Base-by-base conservation (phyloP, 352 stramenopile genomes). In the Pseudoperonospora humuli region DNA sequence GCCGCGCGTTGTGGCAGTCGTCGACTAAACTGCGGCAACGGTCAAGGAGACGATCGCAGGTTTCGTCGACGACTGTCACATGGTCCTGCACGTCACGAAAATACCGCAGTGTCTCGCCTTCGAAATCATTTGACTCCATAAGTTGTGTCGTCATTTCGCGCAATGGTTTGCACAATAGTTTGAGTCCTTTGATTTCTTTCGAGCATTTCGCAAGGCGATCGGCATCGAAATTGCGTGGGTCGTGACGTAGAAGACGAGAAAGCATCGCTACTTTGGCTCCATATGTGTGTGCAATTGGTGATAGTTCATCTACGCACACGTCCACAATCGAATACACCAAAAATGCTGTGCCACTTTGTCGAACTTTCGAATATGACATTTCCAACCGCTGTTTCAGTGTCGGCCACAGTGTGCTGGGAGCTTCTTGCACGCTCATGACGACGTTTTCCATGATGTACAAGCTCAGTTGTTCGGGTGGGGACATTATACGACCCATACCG, bases 61-160 rank as follows among this genome's bases (percentile, higher is more conserved):
- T 83, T 31, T 89, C 76, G 15, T 85, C 70, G 7, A 92, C 70
- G 35, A 87, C 82, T 34, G 66, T 71, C 34, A 93, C 63, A 41
- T 93, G 80, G 46, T 94, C 83, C 27, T 93, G 80, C 19, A 94
- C 78, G 32, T 94, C 80, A 14, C 80, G 72, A 25, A 94, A 75
- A 50, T 94, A 94, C 7, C 77, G 61, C 25, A 77, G 32, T 18
- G 81, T 86, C 47, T 89, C 76, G 18, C 67, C 75, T 5, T 68
- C 59, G 26, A 89, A 90, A 42, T 86, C 63, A 18, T 78, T 67
- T 17, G 77, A 84, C 40, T 85, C 70, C 43, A 64, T 59, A 20
- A 90, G 62, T 55, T 87, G 73, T 31, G 73, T 60, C 29, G 82
- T 69, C 50, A 84, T 73, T 57, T 90, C 78, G n/a, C 68, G 54